Evolutionary conservation across 176 grass and related monocot genomes (phyloP).

Genomic region (Saccharum spontaneum): DNA sequence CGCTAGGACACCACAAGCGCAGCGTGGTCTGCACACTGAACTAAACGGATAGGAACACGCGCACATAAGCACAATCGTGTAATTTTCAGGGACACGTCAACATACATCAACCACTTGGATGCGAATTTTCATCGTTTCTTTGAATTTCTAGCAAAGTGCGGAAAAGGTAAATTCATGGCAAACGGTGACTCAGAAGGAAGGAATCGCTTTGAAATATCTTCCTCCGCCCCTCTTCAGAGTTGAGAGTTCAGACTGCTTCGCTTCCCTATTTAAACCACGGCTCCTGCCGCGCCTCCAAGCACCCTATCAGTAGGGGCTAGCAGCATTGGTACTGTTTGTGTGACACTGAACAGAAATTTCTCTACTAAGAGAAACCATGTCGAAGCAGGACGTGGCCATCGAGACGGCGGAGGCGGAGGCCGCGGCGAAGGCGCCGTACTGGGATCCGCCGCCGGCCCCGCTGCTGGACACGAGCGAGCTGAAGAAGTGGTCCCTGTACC

Average conservation of each 20-base stretch:
- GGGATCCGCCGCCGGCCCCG: slow-evolving; percentile 44
- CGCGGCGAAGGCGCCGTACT: slow-evolving; percentile 47
- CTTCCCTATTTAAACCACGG: slow-evolving; percentile 15
- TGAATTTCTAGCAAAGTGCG: neutral
- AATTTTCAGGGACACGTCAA: slow-evolving; percentile 4
- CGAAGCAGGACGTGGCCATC: slow-evolving; percentile 34
- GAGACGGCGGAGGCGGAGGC: neutral
- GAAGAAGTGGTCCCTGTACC: slow-evolving; percentile 68
- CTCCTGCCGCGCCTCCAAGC: neutral
- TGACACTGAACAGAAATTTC: neutral
- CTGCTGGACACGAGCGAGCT: slow-evolving; percentile 67
- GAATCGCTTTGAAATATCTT: neutral
- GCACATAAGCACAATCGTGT: neutral
- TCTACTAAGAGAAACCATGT: slow-evolving; percentile 6
- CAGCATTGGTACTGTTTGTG: neutral
- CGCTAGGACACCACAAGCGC: neutral
- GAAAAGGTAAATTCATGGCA: neutral
- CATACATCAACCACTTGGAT: neutral
- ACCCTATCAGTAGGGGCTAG: too few relatives aligned
- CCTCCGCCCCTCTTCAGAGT: neutral
- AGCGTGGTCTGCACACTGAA: neutral
- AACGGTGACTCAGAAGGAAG: neutral
- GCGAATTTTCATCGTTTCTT: neutral
- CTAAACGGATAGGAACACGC: neutral
- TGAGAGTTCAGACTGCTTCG: too few relatives aligned